A percentile compares a stretch with the other conserved stretches of the same genome.
Conservation (phyloP, 768 basidiomycete species). For the Pholiota molesta region DNA sequence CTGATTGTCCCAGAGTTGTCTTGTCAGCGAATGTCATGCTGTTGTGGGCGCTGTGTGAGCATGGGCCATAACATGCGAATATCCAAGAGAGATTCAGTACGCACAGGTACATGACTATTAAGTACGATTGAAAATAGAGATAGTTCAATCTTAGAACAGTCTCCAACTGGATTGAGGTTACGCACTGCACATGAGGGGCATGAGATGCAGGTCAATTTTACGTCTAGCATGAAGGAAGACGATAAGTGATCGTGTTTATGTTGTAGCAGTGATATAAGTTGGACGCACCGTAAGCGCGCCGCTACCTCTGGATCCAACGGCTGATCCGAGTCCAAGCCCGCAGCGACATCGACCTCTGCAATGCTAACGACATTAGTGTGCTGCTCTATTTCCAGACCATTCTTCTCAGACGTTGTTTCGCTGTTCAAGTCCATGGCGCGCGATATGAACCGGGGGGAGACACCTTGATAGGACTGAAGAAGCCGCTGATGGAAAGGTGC, state of each 20-base stretch:
- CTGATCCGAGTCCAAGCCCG: conserved; percentile 50
- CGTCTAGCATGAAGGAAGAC: conserved; percentile 40
- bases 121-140: too few species aligned
- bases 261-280: neutral
- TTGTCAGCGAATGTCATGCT: conserved; percentile 85
- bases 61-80: neutral
- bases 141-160: too few species aligned
- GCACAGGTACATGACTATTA: conserved; percentile 67
- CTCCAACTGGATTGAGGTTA: conserved; percentile 17
- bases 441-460: conserved; percentile 11
- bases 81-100: conserved; percentile 22
- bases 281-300: conserved; percentile 51
- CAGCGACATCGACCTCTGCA: conserved; percentile 60
- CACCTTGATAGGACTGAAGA: conserved; percentile 8
- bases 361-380: conserved; percentile 31
- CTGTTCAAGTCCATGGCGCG: conserved; percentile 35
- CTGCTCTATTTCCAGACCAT: conserved; percentile 14
- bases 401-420: conserved; percentile 37
- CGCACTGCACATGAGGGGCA: conserved; percentile 85
- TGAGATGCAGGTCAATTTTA: conserved; percentile 75
- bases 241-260: conserved; percentile 1
- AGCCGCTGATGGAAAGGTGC: neutral
- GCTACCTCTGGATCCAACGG: conserved; percentile 53
- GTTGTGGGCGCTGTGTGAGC: neutral
- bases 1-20: conserved; percentile 70